These are phyloP conservation scores for Cicer judaicum DNA, from an alignment of 306 rosid genomes.

Conservation along the genomic window DNA sequence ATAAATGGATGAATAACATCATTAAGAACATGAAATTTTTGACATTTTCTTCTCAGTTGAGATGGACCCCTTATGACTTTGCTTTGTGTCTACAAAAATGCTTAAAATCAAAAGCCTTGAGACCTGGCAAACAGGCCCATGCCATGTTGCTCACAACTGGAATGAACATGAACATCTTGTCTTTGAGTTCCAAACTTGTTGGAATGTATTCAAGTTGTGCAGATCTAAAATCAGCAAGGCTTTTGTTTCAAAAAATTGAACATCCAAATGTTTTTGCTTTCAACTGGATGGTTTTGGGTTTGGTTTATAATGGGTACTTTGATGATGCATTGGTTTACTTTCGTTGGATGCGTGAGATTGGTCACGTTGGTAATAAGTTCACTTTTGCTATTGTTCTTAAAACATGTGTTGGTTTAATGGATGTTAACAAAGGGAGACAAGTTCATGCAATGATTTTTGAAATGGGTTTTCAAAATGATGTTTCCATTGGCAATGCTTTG, in stretches of 20 bases:
- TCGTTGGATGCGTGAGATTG: slow-evolving; percentile 51
- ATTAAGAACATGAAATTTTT: slow-evolving; percentile 42
- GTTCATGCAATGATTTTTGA: slow-evolving; percentile 65
- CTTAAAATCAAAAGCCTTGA: slow-evolving; percentile 62
- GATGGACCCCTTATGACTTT: slow-evolving; percentile 45
- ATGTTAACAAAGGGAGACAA: slow-evolving; percentile 59
- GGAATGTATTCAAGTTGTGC: slow-evolving; percentile 71
- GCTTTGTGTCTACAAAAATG: slow-evolving; percentile 63
- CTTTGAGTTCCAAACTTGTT: slow-evolving; percentile 65
- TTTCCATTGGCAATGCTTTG: slow-evolving; percentile 55
- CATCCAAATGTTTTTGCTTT: slow-evolving; percentile 70
- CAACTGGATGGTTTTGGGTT: slow-evolving; percentile 65
- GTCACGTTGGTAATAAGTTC: slow-evolving; percentile 54
- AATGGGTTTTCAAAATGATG: slow-evolving; percentile 53
- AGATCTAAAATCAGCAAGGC: slow-evolving; percentile 51
- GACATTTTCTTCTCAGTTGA: slow-evolving; percentile 31
- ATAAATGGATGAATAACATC: background rate
- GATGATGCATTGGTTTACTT: slow-evolving; percentile 58
- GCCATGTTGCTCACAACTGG: slow-evolving; percentile 57
- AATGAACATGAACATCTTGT: slow-evolving; percentile 49
- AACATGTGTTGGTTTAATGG: slow-evolving; percentile 70
- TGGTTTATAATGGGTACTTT: slow-evolving; percentile 57
- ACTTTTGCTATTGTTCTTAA: slow-evolving; percentile 62
- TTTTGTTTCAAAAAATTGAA: slow-evolving; percentile 41
- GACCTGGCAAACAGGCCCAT: slow-evolving; percentile 68